These are phyloP conservation scores for Russula virescens DNA, from an alignment of 768 basidiomycete species.

Conservation along the genomic window DNA sequence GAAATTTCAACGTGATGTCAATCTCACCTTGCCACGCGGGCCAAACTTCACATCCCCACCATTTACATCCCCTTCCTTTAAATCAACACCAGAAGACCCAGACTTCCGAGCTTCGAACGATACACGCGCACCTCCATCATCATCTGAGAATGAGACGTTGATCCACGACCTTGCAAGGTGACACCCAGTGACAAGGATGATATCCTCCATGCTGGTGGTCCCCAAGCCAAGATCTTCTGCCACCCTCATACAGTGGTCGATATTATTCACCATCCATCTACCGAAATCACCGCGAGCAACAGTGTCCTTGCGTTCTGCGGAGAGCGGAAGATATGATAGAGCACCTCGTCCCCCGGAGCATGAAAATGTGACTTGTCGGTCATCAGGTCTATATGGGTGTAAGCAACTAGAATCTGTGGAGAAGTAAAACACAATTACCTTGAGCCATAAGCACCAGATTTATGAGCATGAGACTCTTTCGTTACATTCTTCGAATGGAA, in stretches of 20 bases:
- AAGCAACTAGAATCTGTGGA: background rate
- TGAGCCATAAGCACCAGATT: too few species aligned
- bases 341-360: background rate
- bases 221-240: background rate
- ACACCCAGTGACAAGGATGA: background rate
- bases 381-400: background rate
- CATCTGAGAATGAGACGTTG: background rate
- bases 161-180: background rate
- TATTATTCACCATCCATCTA: background rate
- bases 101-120: background rate
- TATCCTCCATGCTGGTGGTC: background rate
- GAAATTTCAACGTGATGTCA: too few species aligned
- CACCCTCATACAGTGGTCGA: background rate
- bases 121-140: background rate
- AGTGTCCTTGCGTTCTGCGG: background rate
- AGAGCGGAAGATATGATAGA: background rate
- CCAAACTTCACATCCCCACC: background rate
- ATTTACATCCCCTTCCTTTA: background rate
- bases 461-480: too few species aligned
- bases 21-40: background rate
- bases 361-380: background rate
- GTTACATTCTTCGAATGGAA: too few species aligned
- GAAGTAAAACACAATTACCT: too few species aligned
- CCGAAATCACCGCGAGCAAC: background rate
- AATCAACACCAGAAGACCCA: background rate